A percentile compares a stretch with the other conserved stretches of the same genome.
phyloP scores from a whole-genome alignment of 2,329 filamentous ascomycete species.

The Pestalotiopsis fici region DNA sequence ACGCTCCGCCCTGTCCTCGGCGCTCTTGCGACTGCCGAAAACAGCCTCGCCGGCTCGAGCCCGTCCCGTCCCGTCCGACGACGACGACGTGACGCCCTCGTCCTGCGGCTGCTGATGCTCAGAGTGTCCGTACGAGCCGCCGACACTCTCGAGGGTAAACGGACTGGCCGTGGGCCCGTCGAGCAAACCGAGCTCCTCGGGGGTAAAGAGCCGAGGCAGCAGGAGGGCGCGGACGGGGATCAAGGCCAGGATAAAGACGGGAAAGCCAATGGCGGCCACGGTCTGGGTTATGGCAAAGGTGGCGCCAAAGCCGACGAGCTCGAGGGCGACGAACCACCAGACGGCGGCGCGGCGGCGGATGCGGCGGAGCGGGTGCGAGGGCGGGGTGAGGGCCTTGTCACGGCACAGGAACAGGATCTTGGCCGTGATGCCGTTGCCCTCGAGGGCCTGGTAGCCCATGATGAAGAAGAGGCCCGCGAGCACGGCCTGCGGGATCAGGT shows the following conservation, averaged over 20 bases:
- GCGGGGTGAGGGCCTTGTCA: constrained; percentile 63
- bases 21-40: constrained; percentile 22
- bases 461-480: constrained; percentile 82
- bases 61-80: background rate
- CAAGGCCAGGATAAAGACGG: constrained; percentile 70
- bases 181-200: constrained; percentile 61
- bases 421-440: constrained; percentile 74
- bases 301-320: constrained; percentile 71
- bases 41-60: background rate
- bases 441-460: constrained; percentile 79
- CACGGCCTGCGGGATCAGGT: constrained; percentile 78
- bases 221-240: constrained; percentile 67
- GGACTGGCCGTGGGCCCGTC: constrained; percentile 76
- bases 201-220: constrained; percentile 61
- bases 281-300: constrained; percentile 85
- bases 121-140: constrained; percentile 56
- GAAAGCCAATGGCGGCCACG: constrained; percentile 80
- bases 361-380: constrained; percentile 59
- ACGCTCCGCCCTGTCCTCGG: constrained; percentile 37
- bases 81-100: constrained; percentile 5
- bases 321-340: constrained; percentile 70
- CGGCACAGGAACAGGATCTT: constrained; percentile 72
- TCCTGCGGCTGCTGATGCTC: constrained; percentile 12
- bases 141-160: constrained; percentile 76
- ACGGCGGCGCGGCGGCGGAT: constrained; percentile 65